Evolutionary conservation across 225 moss, liverwort and hornwort species (phyloP), one percentile per base, ranked within the genome.

Genomic region (Anthoceros angustus): DNA sequence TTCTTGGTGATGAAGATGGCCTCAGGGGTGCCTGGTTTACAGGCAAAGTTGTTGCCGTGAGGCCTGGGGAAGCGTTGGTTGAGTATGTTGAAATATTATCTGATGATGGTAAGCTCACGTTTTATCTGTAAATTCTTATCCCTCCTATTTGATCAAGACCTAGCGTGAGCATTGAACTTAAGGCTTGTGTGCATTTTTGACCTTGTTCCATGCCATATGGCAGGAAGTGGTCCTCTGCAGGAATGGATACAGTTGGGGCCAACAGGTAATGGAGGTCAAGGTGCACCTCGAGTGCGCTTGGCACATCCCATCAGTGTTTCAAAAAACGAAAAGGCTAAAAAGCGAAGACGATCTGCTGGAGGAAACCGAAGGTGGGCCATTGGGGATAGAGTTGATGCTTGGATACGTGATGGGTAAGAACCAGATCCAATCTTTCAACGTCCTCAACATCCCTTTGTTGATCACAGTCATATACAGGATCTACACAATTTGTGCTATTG

Each of bases 311-410:
- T 79, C 55, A 80, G 76, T 69, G 71, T 85, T 70, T 75, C 83
- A 12, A 78, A 69, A 71, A 86, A 83, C 65, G 82, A 85, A 71
- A 87, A 88, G 48, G 82, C 78, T 66, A 86, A 83, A 66, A 92
- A 92, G 74, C 55, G 55, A 15, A 55, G 55, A 20, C 78, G 85
- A 70, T 77, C 83, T 40, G 88, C 87, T 63, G 75, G 88, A 40
- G 86, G 82, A 39, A 85, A 80, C 68, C 85, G 79, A 72, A 71
- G 66, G 42, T 92, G 92, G 98, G 70, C 42, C 64, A 24, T 80
- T 14, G 86, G 89, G 68, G 98, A 98, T 75, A 78, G 74, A 65
- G 92, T 89, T 67, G 98, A 98, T 80, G 98, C 92, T 49, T 98
- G 80, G 74, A 77, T 87, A 45, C 85, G 87, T 71, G 92, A 98